Conservation (phyloP, 306 rosid genomes). For the Glycine tomentella region DNA sequence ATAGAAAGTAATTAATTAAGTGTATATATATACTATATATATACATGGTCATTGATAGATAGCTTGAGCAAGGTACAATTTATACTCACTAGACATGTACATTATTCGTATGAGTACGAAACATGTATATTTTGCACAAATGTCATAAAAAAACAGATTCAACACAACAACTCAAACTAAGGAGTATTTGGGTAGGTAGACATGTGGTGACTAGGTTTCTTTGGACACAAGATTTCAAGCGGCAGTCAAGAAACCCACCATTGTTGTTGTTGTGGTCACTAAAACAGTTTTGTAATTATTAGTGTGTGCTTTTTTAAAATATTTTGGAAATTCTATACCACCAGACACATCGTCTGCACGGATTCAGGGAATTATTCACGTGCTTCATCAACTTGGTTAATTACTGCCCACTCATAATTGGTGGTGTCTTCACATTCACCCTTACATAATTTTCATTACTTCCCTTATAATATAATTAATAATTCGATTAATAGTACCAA, state of each 20-base stretch:
- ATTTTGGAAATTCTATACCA: slow-evolving; percentile 7
- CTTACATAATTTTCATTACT: neutral
- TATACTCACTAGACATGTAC: slow-evolving; percentile 19
- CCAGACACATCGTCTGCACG: slow-evolving; percentile 52
- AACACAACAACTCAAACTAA: slow-evolving; percentile 39
- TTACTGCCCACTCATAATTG: neutral
- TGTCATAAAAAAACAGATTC: slow-evolving; percentile 19
- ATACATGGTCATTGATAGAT: slow-evolving; percentile 1
- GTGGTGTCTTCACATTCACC: neutral
- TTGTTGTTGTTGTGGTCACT: slow-evolving; percentile 40
- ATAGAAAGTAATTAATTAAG: neutral
- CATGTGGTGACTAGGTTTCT: slow-evolving; percentile 53
- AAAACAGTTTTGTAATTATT: slow-evolving; percentile 28
- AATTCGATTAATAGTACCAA: neutral
- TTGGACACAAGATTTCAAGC: slow-evolving; percentile 49
- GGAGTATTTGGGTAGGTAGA: slow-evolving; percentile 31
- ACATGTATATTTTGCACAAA: slow-evolving; percentile 23
- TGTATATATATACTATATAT: neutral
- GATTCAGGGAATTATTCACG: slow-evolving; percentile 57
- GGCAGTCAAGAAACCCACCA: slow-evolving; percentile 40
- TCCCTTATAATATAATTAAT: neutral
- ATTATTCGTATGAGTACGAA: slow-evolving; percentile 5
- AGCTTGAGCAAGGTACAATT: slow-evolving; percentile 44
- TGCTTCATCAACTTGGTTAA: slow-evolving; percentile 41
- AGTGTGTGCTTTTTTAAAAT: neutral